Evolutionary conservation across 164 flowering plant genomes (phyloP).

Genomic region (Annona cherimola): DNA sequence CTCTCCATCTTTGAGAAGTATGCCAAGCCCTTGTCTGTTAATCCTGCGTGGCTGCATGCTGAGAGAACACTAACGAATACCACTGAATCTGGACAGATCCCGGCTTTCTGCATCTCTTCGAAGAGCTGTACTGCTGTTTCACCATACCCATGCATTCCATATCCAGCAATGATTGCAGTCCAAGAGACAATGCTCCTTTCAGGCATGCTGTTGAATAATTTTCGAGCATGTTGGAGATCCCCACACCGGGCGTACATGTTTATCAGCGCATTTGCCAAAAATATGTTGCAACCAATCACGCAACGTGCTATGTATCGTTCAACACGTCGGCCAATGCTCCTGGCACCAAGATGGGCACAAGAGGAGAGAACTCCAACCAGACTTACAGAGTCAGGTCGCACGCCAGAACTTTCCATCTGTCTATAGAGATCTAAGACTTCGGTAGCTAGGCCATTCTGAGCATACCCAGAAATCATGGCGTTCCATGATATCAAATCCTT

Average conservation of each 20-base stretch:
- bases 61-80: constrained; percentile 65
- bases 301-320: constrained; percentile 35
- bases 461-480: constrained; percentile 84
- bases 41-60: constrained; percentile 90
- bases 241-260: constrained; percentile 85
- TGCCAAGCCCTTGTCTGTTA: constrained; percentile 55
- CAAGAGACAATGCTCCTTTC: constrained; percentile 61
- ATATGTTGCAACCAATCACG: constrained; percentile 44
- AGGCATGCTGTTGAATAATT: constrained; percentile 51
- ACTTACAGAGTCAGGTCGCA: constrained; percentile 64
- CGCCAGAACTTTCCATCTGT: constrained; percentile 42
- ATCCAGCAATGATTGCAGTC: constrained; percentile 85
- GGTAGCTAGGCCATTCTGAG: constrained; percentile 67
- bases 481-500: constrained; percentile 85
- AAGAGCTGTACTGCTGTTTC: constrained; percentile 56
- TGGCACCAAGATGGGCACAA: constrained; percentile 78
- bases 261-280: constrained; percentile 57
- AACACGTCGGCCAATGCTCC: constrained; percentile 47
- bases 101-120: constrained; percentile 51
- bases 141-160: constrained; percentile 87
- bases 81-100: constrained; percentile 55
- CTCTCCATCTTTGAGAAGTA: constrained; percentile 51
- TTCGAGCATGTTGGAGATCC: constrained; percentile 52
- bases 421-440: constrained; percentile 59
- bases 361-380: constrained; percentile 69